Evolutionary conservation across 1,284 basidiomycete genomes (phyloP), one percentile per base, ranked within the genome.

Genomic region (Exobasidium rhododendri): DNA sequence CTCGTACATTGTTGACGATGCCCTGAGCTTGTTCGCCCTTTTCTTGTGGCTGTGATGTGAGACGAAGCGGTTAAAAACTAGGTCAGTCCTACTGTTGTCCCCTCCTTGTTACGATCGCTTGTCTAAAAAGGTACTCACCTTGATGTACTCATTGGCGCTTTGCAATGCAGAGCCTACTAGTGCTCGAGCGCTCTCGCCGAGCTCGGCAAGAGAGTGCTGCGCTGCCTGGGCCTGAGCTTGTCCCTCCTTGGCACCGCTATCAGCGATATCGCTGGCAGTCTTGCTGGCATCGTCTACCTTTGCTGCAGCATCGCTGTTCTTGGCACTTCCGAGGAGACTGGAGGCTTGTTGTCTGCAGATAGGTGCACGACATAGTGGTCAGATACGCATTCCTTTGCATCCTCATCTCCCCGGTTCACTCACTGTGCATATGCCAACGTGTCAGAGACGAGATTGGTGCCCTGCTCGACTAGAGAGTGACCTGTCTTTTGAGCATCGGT

Each of bases 101-200:
- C n/a, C n/a, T 40, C 30, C 11, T 40, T 13, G 26, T 14, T 29
- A 13, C 52, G 26, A 7, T 17, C n/a, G 24, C 10, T 11, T 13
- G 24, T 26, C 30, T 13, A 14, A 7, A 20, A 11, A n/a, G n/a
- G n/a, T n/a, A n/a, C n/a, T n/a, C n/a, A n/a, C n/a, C n/a, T 61
- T 61, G 29, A 63, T 58, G 30, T 61, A 63, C 30, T 52, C 47
- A 43, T 63, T 63, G n/a, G 58, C 59, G 22, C 14, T 17, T 35
- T 60, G 49, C 10, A 63, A 22, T 17, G 35, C 61, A 32, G 59
- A 46, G 17, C 45, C 61, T 0, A 46, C 61, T 1, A 63, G 43
- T 29, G 43, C 14, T 11, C 61, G 24, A 1, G 30, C 49, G 32
- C 59, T 56, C 17, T 63, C 24, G 43, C 51, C 44, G 17, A 63